Conservation (phyloP, 2,329 filamentous ascomycete genomes). For the Aphanoascus verrucosus region DNA sequence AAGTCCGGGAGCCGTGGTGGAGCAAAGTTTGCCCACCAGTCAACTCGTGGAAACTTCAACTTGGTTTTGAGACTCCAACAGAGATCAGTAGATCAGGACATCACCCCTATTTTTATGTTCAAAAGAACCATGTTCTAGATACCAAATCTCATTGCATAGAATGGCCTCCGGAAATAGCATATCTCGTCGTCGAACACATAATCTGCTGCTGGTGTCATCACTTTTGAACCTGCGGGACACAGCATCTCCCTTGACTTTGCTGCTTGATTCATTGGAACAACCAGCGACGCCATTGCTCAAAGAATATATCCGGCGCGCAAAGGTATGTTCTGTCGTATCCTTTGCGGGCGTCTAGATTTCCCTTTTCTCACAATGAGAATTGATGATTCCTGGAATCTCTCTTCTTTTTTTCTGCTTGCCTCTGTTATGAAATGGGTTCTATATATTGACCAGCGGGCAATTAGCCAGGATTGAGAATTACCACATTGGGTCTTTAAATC, state of each 20-base stretch:
- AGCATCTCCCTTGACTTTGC: conserved; percentile 73
- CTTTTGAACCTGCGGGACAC: conserved; percentile 67
- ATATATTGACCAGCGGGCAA: too few relatives aligned
- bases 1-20: too few relatives aligned
- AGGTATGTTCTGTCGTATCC: conserved; percentile 38
- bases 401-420: not conserved
- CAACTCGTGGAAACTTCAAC: too few relatives aligned
- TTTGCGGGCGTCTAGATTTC: not conserved
- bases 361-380: not conserved
- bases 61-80: too few relatives aligned
- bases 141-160: not conserved
- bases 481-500: not conserved
- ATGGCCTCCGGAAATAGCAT: conserved; percentile 14
- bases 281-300: conserved; percentile 56
- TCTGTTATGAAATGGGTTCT: too few relatives aligned
- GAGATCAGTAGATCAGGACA: not conserved
- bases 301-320: conserved; percentile 67
- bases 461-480: too few relatives aligned
- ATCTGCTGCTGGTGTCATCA: conserved; percentile 71
- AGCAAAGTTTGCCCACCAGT: too few relatives aligned
- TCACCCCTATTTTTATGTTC: too few relatives aligned
- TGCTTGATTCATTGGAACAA: conserved; percentile 79
- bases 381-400: not conserved
- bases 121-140: too few relatives aligned
- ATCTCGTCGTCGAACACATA: conserved; percentile 67